A percentile compares a stretch with the other conserved stretches of the same genome.
Conservation (phyloP, 2,329 filamentous ascomycete genomes). For the Chaetomium globosum region DNA sequence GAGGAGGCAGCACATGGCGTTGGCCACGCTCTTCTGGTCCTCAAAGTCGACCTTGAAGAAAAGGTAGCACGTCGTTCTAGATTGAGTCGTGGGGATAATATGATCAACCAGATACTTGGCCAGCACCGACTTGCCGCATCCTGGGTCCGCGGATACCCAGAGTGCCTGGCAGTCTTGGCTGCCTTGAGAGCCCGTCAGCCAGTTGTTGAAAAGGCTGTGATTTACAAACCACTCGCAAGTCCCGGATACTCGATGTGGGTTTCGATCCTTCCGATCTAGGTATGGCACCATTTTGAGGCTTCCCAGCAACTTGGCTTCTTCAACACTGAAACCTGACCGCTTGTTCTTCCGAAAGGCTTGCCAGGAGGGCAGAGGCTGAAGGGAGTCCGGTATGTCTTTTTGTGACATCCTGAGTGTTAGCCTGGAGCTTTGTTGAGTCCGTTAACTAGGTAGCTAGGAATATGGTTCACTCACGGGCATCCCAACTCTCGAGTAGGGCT, state of each 20-base stretch:
- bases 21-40: conserved; percentile 28
- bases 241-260: conserved; percentile 36
- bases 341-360: background rate
- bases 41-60: conserved; percentile 43
- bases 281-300: conserved; percentile 29
- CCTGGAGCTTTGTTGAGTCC: background rate
- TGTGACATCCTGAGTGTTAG: background rate
- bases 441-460: too few species aligned
- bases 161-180: conserved; percentile 33
- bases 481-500: conserved; percentile 36
- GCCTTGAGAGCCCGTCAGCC: conserved; percentile 33
- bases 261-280: conserved; percentile 39
- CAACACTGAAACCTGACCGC: background rate
- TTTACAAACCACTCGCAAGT: conserved; percentile 44
- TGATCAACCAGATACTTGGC: conserved; percentile 40
- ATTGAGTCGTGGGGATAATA: conserved; percentile 32
- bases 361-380: background rate
- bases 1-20: conserved; percentile 37
- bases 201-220: conserved; percentile 37
- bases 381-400: background rate
- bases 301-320: conserved; percentile 3
- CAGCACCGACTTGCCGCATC: conserved; percentile 44
- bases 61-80: conserved; percentile 41
- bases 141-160: conserved; percentile 42
- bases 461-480: background rate